Evolutionary conservation across 345 rosid species (phyloP).

Genomic region (Salix viminalis): DNA sequence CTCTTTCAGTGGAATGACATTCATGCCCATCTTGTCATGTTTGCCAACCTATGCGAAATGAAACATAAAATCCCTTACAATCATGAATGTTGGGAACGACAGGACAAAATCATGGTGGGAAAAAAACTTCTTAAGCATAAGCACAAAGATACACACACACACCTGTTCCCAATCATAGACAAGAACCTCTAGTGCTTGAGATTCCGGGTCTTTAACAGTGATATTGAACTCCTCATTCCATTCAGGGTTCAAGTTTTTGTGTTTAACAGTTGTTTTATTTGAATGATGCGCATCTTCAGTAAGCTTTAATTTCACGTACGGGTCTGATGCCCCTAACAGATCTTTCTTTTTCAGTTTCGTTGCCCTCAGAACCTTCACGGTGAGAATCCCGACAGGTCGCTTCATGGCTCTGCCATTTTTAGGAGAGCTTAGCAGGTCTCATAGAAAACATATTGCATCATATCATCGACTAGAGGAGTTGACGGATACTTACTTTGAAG

Average conservation of each 20-base stretch:
- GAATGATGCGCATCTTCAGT: slow-evolving; percentile 70
- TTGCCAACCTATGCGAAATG: slow-evolving; percentile 56
- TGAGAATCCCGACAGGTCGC: slow-evolving; percentile 84
- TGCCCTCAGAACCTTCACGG: slow-evolving; percentile 75
- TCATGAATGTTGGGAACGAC: too few relatives aligned
- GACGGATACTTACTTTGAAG: slow-evolving; percentile 50
- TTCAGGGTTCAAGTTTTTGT: slow-evolving; percentile 88
- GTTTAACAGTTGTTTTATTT: slow-evolving; percentile 87
- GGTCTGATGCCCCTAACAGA: slow-evolving; percentile 87
- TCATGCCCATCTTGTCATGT: slow-evolving; percentile 92
- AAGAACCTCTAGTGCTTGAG: slow-evolving; percentile 56
- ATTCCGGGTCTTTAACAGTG: slow-evolving; percentile 70
- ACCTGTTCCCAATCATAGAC: slow-evolving; percentile 98
- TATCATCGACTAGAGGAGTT: slow-evolving; percentile 1
- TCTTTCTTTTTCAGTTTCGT: slow-evolving; percentile 80
- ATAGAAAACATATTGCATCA: neutral
- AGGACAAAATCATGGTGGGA: neutral
- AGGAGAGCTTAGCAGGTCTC: neutral
- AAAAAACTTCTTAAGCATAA: neutral
- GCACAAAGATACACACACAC: neutral
- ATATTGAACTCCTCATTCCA: slow-evolving; percentile 87
- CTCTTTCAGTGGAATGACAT: slow-evolving; percentile 73
- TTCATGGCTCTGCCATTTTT: slow-evolving; percentile 56
- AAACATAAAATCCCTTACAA: neutral
- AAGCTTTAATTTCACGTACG: slow-evolving; percentile 84